Conservation (phyloP, 2,329 filamentous ascomycete species). For the Fusarium circinatum region DNA sequence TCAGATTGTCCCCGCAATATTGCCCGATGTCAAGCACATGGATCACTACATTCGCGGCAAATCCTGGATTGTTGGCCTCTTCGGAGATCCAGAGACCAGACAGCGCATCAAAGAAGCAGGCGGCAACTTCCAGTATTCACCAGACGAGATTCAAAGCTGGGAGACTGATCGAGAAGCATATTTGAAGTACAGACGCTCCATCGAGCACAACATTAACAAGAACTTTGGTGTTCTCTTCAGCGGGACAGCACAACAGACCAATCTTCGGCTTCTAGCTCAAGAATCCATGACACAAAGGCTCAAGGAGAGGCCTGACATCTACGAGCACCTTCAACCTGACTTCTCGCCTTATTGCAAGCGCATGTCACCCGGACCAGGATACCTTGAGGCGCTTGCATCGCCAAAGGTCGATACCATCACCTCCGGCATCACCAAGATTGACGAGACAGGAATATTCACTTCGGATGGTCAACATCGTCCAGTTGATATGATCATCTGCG, state of each 20-base stretch:
- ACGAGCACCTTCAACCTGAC: background rate
- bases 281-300: conserved; percentile 7
- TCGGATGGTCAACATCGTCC: background rate
- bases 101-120: conserved; percentile 7
- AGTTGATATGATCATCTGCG: conserved; percentile 2
- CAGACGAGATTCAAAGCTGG: background rate
- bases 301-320: background rate
- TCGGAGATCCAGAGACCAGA: conserved; percentile 3
- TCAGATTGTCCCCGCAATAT: conserved; percentile 7
- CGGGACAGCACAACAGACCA: background rate
- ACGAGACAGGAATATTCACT: background rate
- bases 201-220: conserved; percentile 18
- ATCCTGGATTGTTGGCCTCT: conserved; percentile 11
- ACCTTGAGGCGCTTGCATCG: conserved; percentile 5
- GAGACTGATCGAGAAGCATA: conserved; percentile 10
- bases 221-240: conserved; percentile 6
- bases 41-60: conserved; percentile 11
- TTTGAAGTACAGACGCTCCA: background rate
- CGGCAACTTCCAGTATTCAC: background rate
- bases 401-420: conserved; percentile 14
- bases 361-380: conserved; percentile 13
- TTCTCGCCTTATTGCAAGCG: conserved; percentile 19
- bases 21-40: conserved; percentile 9
- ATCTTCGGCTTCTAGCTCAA: background rate
- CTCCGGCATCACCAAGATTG: background rate